These are phyloP conservation scores for Craspedostauros australis DNA, from an alignment of 108 stramenopile genomes.

Conservation along the genomic window DNA sequence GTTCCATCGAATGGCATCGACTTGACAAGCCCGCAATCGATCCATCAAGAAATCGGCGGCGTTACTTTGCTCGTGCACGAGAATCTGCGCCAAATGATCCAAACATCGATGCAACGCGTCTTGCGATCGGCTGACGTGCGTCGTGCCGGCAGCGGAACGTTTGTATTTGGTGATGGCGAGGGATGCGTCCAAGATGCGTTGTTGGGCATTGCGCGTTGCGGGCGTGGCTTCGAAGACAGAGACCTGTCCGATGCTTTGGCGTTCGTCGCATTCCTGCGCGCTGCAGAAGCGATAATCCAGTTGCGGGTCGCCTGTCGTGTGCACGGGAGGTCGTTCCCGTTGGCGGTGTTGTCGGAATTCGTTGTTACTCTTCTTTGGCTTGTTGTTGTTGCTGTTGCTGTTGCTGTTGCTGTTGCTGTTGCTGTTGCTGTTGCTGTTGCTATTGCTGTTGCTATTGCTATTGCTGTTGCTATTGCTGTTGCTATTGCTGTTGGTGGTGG, in stretches of 20 bases:
- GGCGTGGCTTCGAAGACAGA: conserved; percentile 37
- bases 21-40: conserved; percentile 33
- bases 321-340: no score
- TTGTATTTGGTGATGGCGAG: conserved; percentile 35
- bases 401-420: no score
- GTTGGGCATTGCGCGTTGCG: conserved; percentile 11
- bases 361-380: no score
- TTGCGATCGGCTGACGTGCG: conserved; percentile 1
- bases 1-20: conserved; percentile 23
- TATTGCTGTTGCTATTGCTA: no score
- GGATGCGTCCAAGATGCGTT: conserved; percentile 30
- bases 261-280: conserved; percentile 29
- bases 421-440: no score
- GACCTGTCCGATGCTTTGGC: conserved; percentile 32
- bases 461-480: no score
- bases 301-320: no score
- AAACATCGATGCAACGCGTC: conserved; percentile 3
- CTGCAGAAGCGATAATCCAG: conserved; percentile 34
- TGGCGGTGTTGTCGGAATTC: no score
- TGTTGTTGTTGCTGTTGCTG: no score
- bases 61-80: neutral
- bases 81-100: conserved; percentile 14
- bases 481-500: no score
- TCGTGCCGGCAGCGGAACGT: conserved; percentile 44
- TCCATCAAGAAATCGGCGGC: conserved; percentile 21